phyloP scores from a whole-genome alignment of 192 early-diverging fungal genomes.

The Gigaspora rosea region DNA sequence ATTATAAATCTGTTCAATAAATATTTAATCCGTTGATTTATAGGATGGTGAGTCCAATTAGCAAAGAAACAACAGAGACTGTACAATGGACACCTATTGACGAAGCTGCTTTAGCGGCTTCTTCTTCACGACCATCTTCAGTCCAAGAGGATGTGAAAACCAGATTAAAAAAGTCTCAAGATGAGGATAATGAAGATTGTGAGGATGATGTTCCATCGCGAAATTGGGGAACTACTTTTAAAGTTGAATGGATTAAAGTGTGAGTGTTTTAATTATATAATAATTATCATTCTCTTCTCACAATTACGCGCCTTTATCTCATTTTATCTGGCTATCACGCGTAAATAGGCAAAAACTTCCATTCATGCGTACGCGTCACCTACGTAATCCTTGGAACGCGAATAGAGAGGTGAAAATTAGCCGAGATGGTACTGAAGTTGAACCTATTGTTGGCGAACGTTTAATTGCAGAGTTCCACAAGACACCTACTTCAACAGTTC shows the following conservation, averaged over 20 bases:
- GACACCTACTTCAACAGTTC: background rate
- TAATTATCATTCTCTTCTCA: background rate
- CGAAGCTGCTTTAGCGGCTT: conserved; percentile 38
- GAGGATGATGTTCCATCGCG: conserved; percentile 39
- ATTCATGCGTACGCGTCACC: conserved; percentile 45
- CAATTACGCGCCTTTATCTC: background rate
- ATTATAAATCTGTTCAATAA: no score
- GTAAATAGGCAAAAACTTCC: conserved; percentile 46
- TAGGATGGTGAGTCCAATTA: conserved; percentile 44
- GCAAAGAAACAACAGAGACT: conserved; percentile 32
- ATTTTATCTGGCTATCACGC: background rate
- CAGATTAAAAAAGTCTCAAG: conserved; percentile 35
- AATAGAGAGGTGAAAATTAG: conserved; percentile 53
- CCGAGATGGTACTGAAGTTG: conserved; percentile 52
- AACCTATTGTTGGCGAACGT: conserved; percentile 44
- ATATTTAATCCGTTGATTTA: background rate
- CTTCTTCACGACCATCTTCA: conserved; percentile 26
- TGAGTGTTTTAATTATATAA: conserved; percentile 31
- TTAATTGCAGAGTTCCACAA: conserved; percentile 43
- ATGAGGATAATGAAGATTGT: conserved; percentile 41
- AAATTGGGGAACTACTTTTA: conserved; percentile 51
- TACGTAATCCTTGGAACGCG: conserved; percentile 49
- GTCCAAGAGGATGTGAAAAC: conserved; percentile 37
- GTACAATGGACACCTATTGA: conserved; percentile 36
- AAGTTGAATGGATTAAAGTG: conserved; percentile 53